phyloP scores from a whole-genome alignment of 345 rosid genomes.

The Rhizophora apiculata region DNA sequence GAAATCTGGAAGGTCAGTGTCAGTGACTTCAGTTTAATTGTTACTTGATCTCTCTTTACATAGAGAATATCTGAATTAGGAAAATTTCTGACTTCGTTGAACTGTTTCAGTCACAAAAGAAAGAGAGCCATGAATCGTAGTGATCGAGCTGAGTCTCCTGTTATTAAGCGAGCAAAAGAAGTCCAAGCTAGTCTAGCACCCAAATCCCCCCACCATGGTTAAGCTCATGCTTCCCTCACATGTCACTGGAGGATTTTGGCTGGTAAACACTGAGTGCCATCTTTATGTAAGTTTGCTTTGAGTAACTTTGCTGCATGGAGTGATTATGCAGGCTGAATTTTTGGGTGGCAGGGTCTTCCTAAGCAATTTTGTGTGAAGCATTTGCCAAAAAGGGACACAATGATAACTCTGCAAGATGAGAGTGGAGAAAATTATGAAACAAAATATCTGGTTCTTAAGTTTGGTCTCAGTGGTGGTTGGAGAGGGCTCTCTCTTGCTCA shows the following conservation, averaged over 20 bases:
- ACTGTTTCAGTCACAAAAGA: conserved; percentile 20
- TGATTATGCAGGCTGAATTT: background rate
- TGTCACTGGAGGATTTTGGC: conserved; percentile 59
- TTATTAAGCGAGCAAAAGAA: conserved; percentile 42
- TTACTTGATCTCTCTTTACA: background rate
- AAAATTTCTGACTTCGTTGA: background rate
- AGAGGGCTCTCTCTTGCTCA: conserved; percentile 54
- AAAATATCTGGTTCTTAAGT: conserved; percentile 47
- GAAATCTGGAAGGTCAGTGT: background rate
- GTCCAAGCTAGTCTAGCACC: conserved; percentile 50
- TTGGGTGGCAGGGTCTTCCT: conserved; percentile 36
- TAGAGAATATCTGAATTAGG: background rate
- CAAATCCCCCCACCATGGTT: conserved; percentile 47
- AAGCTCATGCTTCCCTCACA: conserved; percentile 62
- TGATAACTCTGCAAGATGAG: conserved; percentile 50
- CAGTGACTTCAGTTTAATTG: background rate
- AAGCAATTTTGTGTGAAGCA: conserved; percentile 27
- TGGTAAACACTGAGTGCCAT: conserved; percentile 33
- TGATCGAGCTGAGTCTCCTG: conserved; percentile 25
- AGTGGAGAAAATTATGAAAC: conserved; percentile 34
- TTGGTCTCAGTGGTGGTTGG: conserved; percentile 70
- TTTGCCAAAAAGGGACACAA: conserved; percentile 38
- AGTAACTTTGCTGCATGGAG: background rate
- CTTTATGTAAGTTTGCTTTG: background rate
- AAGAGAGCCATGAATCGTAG: conserved; percentile 29